phyloP scores from a whole-genome alignment of 345 rosid genomes.

The Populus pruinosa region DNA sequence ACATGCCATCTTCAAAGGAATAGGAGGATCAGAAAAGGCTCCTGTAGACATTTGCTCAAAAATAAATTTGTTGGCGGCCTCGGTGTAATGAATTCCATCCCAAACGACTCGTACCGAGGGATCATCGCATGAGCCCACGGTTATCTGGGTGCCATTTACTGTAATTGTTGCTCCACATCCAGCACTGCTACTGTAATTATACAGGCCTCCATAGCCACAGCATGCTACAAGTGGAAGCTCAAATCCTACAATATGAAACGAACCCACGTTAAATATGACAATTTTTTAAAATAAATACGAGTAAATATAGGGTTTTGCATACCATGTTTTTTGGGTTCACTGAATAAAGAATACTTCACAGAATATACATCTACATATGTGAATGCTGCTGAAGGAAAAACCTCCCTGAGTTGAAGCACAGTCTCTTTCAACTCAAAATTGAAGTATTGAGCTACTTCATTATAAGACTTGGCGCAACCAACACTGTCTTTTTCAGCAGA shows the following conservation, averaged over 20 bases:
- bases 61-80: constrained; percentile 36
- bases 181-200: not conserved
- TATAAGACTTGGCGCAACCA: constrained; percentile 49
- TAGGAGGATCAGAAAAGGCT: constrained; percentile 27
- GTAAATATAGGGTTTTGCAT: not conserved
- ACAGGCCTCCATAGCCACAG: constrained; percentile 10
- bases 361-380: constrained; percentile 52
- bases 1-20: constrained; percentile 28
- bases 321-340: constrained; percentile 42
- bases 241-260: not conserved
- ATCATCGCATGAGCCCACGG: constrained; percentile 28
- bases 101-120: constrained; percentile 31
- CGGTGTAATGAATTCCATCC: constrained; percentile 42
- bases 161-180: constrained; percentile 17
- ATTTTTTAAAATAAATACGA: not conserved
- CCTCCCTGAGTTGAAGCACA: constrained; percentile 31
- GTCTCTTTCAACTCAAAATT: constrained; percentile 38
- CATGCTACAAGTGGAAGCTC: constrained; percentile 15
- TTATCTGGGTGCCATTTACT: constrained; percentile 19
- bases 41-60: constrained; percentile 33
- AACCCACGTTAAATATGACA: too few species aligned
- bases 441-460: constrained; percentile 47
- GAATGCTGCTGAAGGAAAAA: constrained; percentile 36
- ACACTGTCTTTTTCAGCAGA: constrained; percentile 29
- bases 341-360: constrained; percentile 45